phyloP scores from a whole-genome alignment of 371 early-diverging fungal species.

The Entomophthora muscae region DNA sequence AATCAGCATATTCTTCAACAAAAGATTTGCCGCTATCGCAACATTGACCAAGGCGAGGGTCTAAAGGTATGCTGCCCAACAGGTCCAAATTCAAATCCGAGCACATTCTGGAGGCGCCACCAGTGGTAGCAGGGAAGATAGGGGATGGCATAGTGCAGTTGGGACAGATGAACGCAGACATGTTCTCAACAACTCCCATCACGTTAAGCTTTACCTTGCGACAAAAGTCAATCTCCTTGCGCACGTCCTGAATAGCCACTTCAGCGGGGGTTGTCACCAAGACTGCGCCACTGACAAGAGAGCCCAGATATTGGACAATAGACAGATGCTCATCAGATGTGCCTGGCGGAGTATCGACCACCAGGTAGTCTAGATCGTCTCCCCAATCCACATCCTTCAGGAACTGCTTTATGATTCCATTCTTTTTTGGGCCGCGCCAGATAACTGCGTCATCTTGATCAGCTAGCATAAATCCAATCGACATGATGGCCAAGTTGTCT shows the following conservation, averaged over 20 bases:
- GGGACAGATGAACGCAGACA: constrained; percentile 95
- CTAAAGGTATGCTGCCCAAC: constrained; percentile 78
- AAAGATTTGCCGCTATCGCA: constrained; percentile 80
- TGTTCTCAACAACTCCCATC: constrained; percentile 96
- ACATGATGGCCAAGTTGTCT: constrained; percentile 83
- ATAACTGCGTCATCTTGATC: constrained; percentile 86
- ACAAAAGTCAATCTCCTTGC: constrained; percentile 93
- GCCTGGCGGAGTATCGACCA: constrained; percentile 99
- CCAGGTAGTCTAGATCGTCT: constrained; percentile 65
- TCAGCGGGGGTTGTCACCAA: constrained; percentile 98
- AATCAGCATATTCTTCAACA: constrained; percentile 68
- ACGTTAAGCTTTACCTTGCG: constrained; percentile 76
- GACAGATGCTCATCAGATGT: constrained; percentile 97
- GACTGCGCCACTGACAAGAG: constrained; percentile 77
- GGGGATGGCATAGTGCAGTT: constrained; percentile 59
- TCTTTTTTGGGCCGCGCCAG: constrained; percentile 98
- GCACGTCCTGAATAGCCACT: constrained; percentile 87
- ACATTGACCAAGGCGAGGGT: constrained; percentile 72
- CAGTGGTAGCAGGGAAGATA: constrained; percentile 84
- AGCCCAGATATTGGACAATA: constrained; percentile 54
- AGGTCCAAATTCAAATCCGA: constrained; percentile 52
- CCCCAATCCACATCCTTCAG: constrained; percentile 92
- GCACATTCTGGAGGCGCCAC: constrained; percentile 72
- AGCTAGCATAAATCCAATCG: constrained; percentile 89
- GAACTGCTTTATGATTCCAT: constrained; percentile 92